Percentiles rank a stretch among this genome's conserved stretches.
Conservation (phyloP, 345 rosid species). For the Mangifera indica region DNA sequence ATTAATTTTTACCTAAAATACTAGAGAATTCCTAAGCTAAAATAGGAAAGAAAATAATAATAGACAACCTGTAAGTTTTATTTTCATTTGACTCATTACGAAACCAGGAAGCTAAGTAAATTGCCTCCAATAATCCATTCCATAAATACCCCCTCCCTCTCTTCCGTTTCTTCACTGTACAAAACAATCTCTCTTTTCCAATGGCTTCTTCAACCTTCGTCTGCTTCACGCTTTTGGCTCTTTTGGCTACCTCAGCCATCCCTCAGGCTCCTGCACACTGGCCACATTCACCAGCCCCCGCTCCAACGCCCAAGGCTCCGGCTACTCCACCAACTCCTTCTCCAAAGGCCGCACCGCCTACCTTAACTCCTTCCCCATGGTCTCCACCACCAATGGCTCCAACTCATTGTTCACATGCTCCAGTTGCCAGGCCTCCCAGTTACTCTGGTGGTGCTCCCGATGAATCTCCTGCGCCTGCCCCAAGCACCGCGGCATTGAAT, state of each 20-base stretch:
- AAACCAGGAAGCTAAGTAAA: too few relatives aligned
- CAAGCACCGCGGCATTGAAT: slow-evolving; percentile 35
- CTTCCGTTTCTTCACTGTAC: not conserved
- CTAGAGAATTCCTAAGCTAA: too few relatives aligned
- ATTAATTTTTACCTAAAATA: too few relatives aligned
- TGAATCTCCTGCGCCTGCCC: slow-evolving; percentile 10
- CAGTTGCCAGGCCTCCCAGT: slow-evolving; percentile 3
- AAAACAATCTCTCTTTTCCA: slow-evolving; percentile 26
- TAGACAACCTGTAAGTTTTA: too few relatives aligned
- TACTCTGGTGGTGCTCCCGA: too few relatives aligned
- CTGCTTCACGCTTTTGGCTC: slow-evolving; percentile 40
- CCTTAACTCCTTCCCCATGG: not conserved
- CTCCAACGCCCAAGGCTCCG: slow-evolving; percentile 31
- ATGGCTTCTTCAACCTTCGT: slow-evolving; percentile 51
- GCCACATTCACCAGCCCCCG: slow-evolving; percentile 33
- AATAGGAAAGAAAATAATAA: not conserved
- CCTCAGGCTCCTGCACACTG: slow-evolving; percentile 62
- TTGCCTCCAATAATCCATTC: slow-evolving; percentile 7
- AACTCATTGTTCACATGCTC: not conserved
- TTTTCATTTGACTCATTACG: too few relatives aligned
- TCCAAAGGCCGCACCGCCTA: slow-evolving; percentile 24
- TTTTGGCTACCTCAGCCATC: slow-evolving; percentile 46
- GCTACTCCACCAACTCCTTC: slow-evolving; percentile 22
- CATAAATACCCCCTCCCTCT: slow-evolving; percentile 5
- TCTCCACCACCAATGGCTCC: not conserved